Evolutionary conservation across 2,329 filamentous ascomycete genomes (phyloP).

Genomic region (Aspergillus uvarum): DNA sequence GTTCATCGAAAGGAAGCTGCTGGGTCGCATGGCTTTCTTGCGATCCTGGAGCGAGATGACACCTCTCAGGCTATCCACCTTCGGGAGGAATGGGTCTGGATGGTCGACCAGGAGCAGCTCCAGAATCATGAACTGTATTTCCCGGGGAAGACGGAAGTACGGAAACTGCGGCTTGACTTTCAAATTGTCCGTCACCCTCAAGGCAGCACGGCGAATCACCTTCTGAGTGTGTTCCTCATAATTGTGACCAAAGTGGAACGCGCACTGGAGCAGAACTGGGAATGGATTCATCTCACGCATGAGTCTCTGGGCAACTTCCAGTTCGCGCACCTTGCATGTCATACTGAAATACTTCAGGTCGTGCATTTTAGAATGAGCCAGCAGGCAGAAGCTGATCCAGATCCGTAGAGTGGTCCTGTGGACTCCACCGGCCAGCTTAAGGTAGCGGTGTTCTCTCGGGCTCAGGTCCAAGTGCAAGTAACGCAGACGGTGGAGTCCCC

Average conservation of each 20-base stretch:
- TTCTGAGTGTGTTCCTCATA: slow-evolving; percentile 17
- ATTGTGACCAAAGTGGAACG: slow-evolving; percentile 19
- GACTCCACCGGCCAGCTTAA: slow-evolving; percentile 15
- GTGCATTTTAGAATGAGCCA: slow-evolving; percentile 15
- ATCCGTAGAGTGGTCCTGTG: slow-evolving; percentile 17
- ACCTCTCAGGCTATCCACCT: slow-evolving; percentile 6
- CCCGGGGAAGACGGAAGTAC: slow-evolving; percentile 26
- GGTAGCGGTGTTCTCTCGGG: slow-evolving; percentile 18
- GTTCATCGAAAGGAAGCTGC: slow-evolving; percentile 7
- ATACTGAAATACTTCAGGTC: slow-evolving; percentile 22
- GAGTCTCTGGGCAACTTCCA: slow-evolving; percentile 18
- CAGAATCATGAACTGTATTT: slow-evolving; percentile 28
- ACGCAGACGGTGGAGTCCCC: slow-evolving; percentile 17
- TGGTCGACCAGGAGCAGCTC: slow-evolving; percentile 18
- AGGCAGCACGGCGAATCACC: slow-evolving; percentile 17
- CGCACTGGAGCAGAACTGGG: slow-evolving; percentile 23
- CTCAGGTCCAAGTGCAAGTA: slow-evolving; percentile 24
- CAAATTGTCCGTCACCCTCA: slow-evolving; percentile 18
- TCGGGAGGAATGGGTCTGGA: slow-evolving; percentile 16
- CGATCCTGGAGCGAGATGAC: slow-evolving; percentile 19
- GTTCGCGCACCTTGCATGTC: slow-evolving; percentile 23
- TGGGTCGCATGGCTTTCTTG: slow-evolving; percentile 7
- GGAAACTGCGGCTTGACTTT: slow-evolving; percentile 16
- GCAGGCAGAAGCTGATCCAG: slow-evolving; percentile 23
- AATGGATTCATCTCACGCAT: slow-evolving; percentile 21